Base-by-base conservation (phyloP, 2,329 filamentous ascomycete genomes). In the Colletotrichum graminicola region DNA sequence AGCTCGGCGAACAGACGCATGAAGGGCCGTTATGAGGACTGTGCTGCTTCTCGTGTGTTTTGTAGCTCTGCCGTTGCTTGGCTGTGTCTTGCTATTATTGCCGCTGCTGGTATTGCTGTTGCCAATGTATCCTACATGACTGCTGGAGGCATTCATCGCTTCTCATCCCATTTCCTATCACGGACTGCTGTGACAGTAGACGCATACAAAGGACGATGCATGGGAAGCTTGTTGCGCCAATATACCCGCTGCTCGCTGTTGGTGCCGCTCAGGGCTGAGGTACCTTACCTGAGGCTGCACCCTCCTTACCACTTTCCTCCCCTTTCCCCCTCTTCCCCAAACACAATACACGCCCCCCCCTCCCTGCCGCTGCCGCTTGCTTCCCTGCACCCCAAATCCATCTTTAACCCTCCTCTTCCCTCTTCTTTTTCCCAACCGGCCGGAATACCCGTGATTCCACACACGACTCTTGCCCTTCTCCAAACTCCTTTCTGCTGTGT, bases 361-460 rank as follows among this genome's bases (percentile, higher is more conserved):
- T 14, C 47, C 4, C 47, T 62, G 34, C 23, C 39, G 36, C 34
- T 59, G 52, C 59, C 34, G 29, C 62, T 69, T 59, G 45, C 61
- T 43, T 41, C 26, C 67, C 62, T 63, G 51, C 52, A 63, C 68
- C 68, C 68, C 56, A 70, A 72, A 65, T 69, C 59, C 52, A 65
- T 65, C 69, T 64, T 72, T 70, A 72, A 72, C 69, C 69, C 69
- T 64, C 47, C 66, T 41, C 54, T 52, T 72, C 69, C 69, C 69
- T 65, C 61, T 66, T 72, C 61, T 45, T 36, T 70, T 62, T 43
- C 29, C 29, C 41, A 34, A n/a, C 43, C 45, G 49, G 65, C 54
- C 69, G 54, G 32, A 52, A 49, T 56, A 51, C 51, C 57, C 67
- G 66, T 70, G 63, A 49, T 65, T 56, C 39, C 36, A 59, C 57